These are phyloP conservation scores for Colletotrichum plurivorum DNA, from an alignment of 2,329 filamentous ascomycete species.

Conservation along the genomic window DNA sequence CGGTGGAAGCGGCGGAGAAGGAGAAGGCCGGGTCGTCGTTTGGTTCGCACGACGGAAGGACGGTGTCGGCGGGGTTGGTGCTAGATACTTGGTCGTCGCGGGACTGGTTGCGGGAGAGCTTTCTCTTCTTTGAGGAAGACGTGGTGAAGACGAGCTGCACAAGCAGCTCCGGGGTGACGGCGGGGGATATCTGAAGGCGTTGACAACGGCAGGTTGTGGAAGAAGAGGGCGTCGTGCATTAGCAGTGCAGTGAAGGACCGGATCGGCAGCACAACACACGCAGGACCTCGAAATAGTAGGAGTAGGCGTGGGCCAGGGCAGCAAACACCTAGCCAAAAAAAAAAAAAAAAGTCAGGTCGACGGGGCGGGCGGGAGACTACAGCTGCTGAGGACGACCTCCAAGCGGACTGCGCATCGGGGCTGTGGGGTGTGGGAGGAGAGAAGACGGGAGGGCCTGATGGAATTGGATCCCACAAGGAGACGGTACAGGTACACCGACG, in stretches of 20 bases:
- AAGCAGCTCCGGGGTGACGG: conserved; percentile 66
- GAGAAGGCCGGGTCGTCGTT: conserved; percentile 65
- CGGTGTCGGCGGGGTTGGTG: conserved; percentile 59
- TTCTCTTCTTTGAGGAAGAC: conserved; percentile 82
- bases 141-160: conserved; percentile 79
- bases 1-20: conserved; percentile 59
- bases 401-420: conserved; percentile 34
- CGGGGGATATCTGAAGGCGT: conserved; percentile 18
- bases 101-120: conserved; percentile 66
- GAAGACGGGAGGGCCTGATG: conserved; percentile 29
- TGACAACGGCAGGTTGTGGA: conserved; percentile 4
- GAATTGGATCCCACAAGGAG: conserved; percentile 17
- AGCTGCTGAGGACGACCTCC: conserved; percentile 24
- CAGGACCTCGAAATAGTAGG: background rate
- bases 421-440: conserved; percentile 33
- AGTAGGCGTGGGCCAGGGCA: conserved; percentile 23
- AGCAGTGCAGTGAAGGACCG: conserved; percentile 24
- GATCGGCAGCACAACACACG: background rate
- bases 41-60: conserved; percentile 68
- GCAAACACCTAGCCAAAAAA: background rate
- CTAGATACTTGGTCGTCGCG: conserved; percentile 56
- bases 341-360: conserved; percentile 8
- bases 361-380: conserved; percentile 32
- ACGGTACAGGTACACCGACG: background rate
- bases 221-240: conserved; percentile 36